A percentile compares a stretch with the other conserved stretches of the same genome.
Conservation (phyloP, 768 basidiomycete genomes). For the Cubamyces lactineus region DNA sequence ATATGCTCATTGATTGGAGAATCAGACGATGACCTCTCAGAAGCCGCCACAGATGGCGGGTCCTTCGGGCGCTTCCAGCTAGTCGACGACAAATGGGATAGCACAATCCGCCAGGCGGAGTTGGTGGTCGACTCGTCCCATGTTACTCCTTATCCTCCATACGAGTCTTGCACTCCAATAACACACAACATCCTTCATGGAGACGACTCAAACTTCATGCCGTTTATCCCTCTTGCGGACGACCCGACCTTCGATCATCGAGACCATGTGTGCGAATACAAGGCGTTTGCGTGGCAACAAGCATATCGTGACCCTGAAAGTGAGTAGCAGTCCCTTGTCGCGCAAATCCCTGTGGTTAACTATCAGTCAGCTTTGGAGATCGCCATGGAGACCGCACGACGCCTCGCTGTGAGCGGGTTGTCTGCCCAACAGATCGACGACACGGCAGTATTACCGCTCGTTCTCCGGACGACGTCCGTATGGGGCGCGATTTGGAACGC, state of each 20-base stretch:
- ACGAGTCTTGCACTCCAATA: conserved; percentile 61
- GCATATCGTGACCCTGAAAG: conserved; percentile 43
- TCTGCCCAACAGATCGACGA: conserved; percentile 50
- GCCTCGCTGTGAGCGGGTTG: conserved; percentile 45
- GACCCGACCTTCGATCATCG: conserved; percentile 53
- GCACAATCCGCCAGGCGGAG: too few species aligned
- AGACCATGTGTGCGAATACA: conserved; percentile 47
- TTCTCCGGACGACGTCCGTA: conserved; percentile 28
- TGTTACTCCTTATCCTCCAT: conserved; percentile 38
- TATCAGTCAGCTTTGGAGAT: conserved; percentile 50
- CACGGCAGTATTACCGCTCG: conserved; percentile 48
- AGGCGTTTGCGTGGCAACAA: conserved; percentile 54
- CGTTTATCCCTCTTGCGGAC: conserved; percentile 66
- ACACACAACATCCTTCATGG: conserved; percentile 51
- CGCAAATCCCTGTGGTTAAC: conserved; percentile 5
- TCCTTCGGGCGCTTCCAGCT: too few species aligned
- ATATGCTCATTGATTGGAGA: background rate
- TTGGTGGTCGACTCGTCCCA: too few species aligned
- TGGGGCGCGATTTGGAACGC: conserved; percentile 19
- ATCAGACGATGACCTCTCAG: background rate
- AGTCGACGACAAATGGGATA: background rate
- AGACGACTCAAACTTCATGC: conserved; percentile 60
- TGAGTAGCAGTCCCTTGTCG: conserved; percentile 30
- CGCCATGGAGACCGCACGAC: conserved; percentile 48
- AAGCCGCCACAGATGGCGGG: too few species aligned